Evolutionary conservation across 2,329 filamentous ascomycete species (phyloP).

Genomic region (Rhynchosporium secalis): DNA sequence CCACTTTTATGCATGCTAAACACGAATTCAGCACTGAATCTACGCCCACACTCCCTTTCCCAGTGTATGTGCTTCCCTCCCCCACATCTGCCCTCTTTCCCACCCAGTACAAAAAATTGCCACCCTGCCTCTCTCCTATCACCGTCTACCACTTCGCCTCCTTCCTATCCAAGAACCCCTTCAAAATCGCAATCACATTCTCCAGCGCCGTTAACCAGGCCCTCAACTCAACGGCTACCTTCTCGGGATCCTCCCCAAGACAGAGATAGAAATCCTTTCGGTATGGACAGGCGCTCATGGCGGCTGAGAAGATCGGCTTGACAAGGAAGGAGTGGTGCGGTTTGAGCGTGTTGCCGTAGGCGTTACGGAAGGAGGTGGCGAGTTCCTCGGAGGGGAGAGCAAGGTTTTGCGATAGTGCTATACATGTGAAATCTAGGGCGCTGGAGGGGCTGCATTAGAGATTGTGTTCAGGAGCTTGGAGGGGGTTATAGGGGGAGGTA

Average conservation of each 20-base stretch:
- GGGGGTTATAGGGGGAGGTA: constrained; percentile 4
- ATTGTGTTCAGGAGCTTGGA: constrained; percentile 4
- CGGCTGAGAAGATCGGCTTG: constrained; percentile 89
- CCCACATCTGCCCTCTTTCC: not conserved
- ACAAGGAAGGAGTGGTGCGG: constrained; percentile 86
- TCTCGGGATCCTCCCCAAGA: constrained; percentile 66
- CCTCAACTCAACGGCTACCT: constrained; percentile 64
- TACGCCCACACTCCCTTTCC: not conserved
- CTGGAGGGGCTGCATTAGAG: constrained; percentile 46
- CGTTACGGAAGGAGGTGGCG: constrained; percentile 78
- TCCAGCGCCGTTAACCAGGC: constrained; percentile 77
- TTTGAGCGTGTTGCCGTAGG: constrained; percentile 86
- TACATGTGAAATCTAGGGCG: constrained; percentile 89
- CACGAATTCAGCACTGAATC: not conserved
- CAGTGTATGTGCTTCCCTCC: not conserved
- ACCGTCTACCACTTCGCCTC: constrained; percentile 44
- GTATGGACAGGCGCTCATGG: constrained; percentile 92
- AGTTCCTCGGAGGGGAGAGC: constrained; percentile 71
- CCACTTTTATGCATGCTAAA: constrained; percentile 3
- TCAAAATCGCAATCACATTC: constrained; percentile 75
- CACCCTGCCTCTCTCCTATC: not conserved
- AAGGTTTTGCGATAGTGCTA: constrained; percentile 78
- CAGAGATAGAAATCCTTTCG: constrained; percentile 91
- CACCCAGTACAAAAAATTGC: no score
- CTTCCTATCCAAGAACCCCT: constrained; percentile 57